Percentiles rank a stretch among this genome's conserved stretches.
Conservation (phyloP, 345 rosid species). For the Adansonia digitata region DNA sequence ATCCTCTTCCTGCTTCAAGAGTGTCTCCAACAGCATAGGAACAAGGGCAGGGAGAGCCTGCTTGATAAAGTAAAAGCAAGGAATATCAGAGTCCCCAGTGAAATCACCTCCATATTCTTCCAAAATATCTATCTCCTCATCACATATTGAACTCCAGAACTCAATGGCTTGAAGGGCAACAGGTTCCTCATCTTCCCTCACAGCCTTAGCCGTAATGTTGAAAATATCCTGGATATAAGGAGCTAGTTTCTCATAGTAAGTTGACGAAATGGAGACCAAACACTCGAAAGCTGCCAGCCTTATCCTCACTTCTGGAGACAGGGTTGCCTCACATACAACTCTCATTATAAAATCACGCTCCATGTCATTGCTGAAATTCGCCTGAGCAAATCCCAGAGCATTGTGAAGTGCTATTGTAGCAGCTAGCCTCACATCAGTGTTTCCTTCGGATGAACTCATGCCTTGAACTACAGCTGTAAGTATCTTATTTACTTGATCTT, state of each 20-base stretch:
- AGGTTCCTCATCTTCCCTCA: constrained; percentile 55
- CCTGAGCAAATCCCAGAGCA: constrained; percentile 62
- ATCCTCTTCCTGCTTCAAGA: constrained; percentile 70
- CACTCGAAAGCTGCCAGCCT: constrained; percentile 65
- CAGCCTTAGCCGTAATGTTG: constrained; percentile 56
- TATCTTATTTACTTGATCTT: constrained; percentile 74
- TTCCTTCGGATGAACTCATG: constrained; percentile 53
- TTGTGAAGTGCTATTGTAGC: constrained; percentile 56
- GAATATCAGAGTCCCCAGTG: constrained; percentile 33
- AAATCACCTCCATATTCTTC: constrained; percentile 39
- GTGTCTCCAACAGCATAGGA: constrained; percentile 54
- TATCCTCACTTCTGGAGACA: constrained; percentile 48
- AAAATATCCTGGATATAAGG: constrained; percentile 55
- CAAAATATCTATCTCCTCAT: constrained; percentile 60
- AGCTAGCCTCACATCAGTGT: constrained; percentile 58
- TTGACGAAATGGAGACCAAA: constrained; percentile 59
- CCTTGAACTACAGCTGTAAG: constrained; percentile 71
- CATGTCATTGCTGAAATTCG: constrained; percentile 59
- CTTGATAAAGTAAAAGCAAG: constrained; percentile 42
- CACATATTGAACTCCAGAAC: constrained; percentile 69
- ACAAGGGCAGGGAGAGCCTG: constrained; percentile 61
- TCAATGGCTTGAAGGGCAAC: constrained; percentile 67
- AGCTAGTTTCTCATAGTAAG: constrained; percentile 32
- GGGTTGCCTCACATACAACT: constrained; percentile 62
- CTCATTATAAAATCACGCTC: constrained; percentile 69